A percentile compares a stretch with the other conserved stretches of the same genome.
phyloP scores from a whole-genome alignment of 148 eudicot species.

The Diospyros kaki region DNA sequence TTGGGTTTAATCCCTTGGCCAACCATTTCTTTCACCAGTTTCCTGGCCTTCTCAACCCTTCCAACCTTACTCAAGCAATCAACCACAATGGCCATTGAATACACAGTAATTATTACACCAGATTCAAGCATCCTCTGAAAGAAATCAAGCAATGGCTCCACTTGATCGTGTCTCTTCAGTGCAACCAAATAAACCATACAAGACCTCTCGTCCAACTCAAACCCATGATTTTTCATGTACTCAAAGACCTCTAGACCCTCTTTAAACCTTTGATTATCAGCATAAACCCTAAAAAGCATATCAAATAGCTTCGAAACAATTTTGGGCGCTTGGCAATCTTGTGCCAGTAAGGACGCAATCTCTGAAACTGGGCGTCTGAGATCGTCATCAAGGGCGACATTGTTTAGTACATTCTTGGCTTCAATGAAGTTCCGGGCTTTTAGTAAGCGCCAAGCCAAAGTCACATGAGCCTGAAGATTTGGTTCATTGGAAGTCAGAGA shows the following conservation, averaged over 20 bases:
- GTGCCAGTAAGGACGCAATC: conserved; percentile 35
- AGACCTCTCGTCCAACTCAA: conserved; percentile 64
- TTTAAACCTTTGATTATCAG: conserved; percentile 47
- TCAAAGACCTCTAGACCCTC: conserved; percentile 74
- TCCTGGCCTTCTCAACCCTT: conserved; percentile 48
- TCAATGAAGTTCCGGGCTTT: conserved; percentile 35
- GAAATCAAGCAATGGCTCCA: conserved; percentile 40
- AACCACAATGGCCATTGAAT: conserved; percentile 65
- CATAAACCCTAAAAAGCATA: conserved; percentile 72
- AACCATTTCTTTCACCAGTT: conserved; percentile 38
- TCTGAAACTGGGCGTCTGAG: conserved; percentile 36
- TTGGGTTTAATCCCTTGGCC: conserved; percentile 52
- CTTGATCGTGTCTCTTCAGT: conserved; percentile 37
- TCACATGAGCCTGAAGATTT: conserved; percentile 40
- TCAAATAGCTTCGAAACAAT: conserved; percentile 45
- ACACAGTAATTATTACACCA: conserved; percentile 57
- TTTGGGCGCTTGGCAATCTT: conserved; percentile 25
- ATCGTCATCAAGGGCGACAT: conserved; percentile 33
- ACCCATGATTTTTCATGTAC: conserved; percentile 43
- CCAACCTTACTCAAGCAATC: conserved; percentile 59
- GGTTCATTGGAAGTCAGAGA: conserved; percentile 34
- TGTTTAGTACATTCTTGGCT: conserved; percentile 48
- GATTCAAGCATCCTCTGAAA: conserved; percentile 58
- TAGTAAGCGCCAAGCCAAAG: conserved; percentile 52
- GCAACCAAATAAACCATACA: conserved; percentile 79